Base-by-base conservation (phyloP, 2,329 filamentous ascomycete species). In the Xylariomycetidae sp. region DNA sequence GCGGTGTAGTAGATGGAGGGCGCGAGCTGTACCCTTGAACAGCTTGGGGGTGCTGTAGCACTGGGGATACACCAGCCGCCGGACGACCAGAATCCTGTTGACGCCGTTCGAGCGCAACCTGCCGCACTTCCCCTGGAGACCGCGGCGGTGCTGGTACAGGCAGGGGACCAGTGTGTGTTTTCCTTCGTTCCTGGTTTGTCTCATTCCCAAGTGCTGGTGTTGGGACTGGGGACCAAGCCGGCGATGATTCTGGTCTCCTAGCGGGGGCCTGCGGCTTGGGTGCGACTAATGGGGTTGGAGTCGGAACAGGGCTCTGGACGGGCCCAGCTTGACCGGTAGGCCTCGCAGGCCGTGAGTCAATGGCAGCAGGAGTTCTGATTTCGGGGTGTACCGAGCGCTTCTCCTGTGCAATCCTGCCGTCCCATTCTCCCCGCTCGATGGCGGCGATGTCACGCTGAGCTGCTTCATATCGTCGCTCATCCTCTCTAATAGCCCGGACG, bases 401-500 rank as follows among this genome's bases (percentile, higher is more conserved):
- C 24, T 48, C 42, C 15, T 42, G 43, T 3, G 25, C 34, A 38
- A 51, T 37, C 19, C 30, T 50, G n/a, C 37, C 38, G 32, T 53
- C 44, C 42, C 45, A 48, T 41, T 53, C 48, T n/a, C 47, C 74
- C 49, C 70, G 68, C 54, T 89, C 76, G 30, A 92, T 70, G 37
- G 79, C 70, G 24, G 68, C 64, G 31, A 93, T 76, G 44, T 95
- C 82, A 38, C 67, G 68, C 56, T 79, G 73, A 26, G 90, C 61
- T 13, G 63, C 62, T 17, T 73, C 70, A 52, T 82, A 83, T 32
- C 67, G 70, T 38, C 68, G 70, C 63, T 95, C 89, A 41, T 92
- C 82, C 35, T 83, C 75, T 38, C 74, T 69, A 38, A 95, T 85
- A 49, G 82, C 73, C 35, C 67, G 65, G n/a, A 87, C 71, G 30